Base-by-base conservation (phyloP, 371 early-diverging fungal species). In the Mortierella sp. region DNA sequence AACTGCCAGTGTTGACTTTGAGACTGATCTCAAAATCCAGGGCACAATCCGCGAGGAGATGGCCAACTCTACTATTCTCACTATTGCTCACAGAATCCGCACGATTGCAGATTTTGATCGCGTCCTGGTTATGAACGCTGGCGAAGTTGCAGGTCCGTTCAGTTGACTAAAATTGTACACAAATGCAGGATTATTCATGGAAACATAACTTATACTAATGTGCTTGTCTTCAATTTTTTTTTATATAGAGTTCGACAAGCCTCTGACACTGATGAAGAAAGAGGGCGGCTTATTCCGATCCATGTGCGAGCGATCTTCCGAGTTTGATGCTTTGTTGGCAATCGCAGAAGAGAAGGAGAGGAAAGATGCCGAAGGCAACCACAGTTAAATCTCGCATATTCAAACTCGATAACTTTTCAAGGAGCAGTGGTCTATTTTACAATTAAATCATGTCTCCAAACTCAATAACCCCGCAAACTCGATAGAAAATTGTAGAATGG, bases 81-180 rank as follows among this genome's bases (percentile, higher is more conserved):
- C 89, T 56, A 90, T 93, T 64, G 93, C 93, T 22, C 93, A 93
- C 72, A 83, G 93, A n/a, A 75, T 93, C 73, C 84, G 89, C 62
- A 94, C 94, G 2, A 86, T 96, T 56, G 92, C 95, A 29, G 95
- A 95, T 72, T 96, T 92, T 75, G 96, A 96, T 74, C 83, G 84
- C 3, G 87, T 96, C 29, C 66, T 96, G 53, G 95, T 95, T 0
- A 84, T 96, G 77, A 79, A 79, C 59, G 71, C 66, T 28, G 95
- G 94, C 35, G 67, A 57, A 35, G 72, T 93, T 4, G 90, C 87
- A 22, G 53, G 53, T 53, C 26, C 5, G 53, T 53, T 40, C 22
- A 10, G 9, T 47, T 47, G 17, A 47, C 19, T 47, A 5, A 37
- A 37, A 8, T 10, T 13, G 47, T 47, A n/a, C n/a, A n/a, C 19